A percentile compares a stretch with the other conserved stretches of the same genome.
These are phyloP conservation scores for Saccharomycopsis amapae DNA, from an alignment of 805 yeast species.

Conservation along the genomic window DNA sequence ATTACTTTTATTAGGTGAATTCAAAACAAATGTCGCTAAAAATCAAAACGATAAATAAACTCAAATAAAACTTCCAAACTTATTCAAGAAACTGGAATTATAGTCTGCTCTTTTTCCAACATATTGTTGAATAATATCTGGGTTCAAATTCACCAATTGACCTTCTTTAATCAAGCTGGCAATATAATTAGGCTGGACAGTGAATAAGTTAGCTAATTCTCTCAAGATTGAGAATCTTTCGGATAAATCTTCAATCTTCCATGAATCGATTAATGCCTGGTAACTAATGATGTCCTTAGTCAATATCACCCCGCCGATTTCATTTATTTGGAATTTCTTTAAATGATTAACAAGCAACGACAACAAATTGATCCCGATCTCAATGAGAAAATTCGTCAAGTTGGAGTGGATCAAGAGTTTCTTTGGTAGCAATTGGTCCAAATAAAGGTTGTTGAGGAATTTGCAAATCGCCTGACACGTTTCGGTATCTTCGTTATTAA, in stretches of 20 bases:
- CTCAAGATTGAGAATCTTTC: conserved; percentile 63
- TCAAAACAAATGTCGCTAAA: no score
- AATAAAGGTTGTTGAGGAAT: conserved; percentile 40
- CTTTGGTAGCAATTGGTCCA: conserved; percentile 11
- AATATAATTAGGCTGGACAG: conserved; percentile 75
- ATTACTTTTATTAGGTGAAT: no score
- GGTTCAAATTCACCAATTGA: conserved; percentile 59
- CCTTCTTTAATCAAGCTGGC: conserved; percentile 79
- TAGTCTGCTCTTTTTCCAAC: conserved; percentile 67
- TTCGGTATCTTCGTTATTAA: conserved; percentile 49
- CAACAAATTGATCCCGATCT: conserved; percentile 53
- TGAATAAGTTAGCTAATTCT: conserved; percentile 77
- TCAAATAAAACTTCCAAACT: conserved; percentile 32
- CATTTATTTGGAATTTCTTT: conserved; percentile 65
- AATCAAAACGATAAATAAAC: no score
- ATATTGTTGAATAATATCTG: conserved; percentile 54
- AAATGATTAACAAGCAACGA: conserved; percentile 61
- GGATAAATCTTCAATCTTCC: conserved; percentile 55
- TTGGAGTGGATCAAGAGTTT: conserved; percentile 30
- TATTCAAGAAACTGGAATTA: conserved; percentile 44
- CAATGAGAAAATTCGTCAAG: conserved; percentile 41
- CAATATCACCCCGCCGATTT: conserved; percentile 74
- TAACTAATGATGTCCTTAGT: conserved; percentile 78
- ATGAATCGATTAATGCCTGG: conserved; percentile 58
- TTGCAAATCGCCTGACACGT: conserved; percentile 59